Base-by-base conservation (phyloP, 805 yeast species). In the Starmera quercuum region DNA sequence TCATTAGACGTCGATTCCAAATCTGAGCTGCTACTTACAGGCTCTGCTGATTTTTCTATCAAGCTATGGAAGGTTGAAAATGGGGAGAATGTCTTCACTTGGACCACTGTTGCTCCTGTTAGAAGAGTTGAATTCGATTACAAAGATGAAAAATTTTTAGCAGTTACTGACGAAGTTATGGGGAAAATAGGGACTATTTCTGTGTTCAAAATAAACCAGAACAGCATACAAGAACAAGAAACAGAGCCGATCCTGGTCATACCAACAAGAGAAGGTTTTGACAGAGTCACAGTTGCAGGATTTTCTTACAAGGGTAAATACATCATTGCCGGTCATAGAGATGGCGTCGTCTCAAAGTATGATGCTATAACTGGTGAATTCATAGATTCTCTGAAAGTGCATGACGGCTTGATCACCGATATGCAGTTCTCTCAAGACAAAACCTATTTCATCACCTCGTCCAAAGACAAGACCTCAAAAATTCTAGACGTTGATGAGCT, bases 101-200 rank as follows among this genome's bases (percentile, higher is more conserved):
- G 88, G 81, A 69, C 69, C 26, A 69, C 79, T 39, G 75, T 76
- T 40, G 78, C 95, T 21, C 95, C 97, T n/a, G 92, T 83, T 29
- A 84, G 90, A 65, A 73, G 88, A 58, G 95, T 86, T 33, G 87
- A 85, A 54, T 84, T 92, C 51, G 73, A 82, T 25, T 84, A 90
- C 35, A 78, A 78, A 47, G 81, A 80, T 45, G 61, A 66, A 37
- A 71, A 70, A 58, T 64, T 86, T 37, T 68, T 87, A 46, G 80
- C 83, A 12, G 78, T 92, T 25, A 77, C 92, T 24, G 97, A 88
- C 59, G 84, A 83, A 53, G 95, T 85, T 47, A 87, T 90, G 95
- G 95, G 95, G 32, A 75, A 74, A 57, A 68, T 66, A 35, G 95
- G 97, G 57, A 71, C 85, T 28, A 74, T 92, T 35, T 63, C 75